A percentile compares a stretch with the other conserved stretches of the same genome.
phyloP scores from a whole-genome alignment of 371 early-diverging fungal species.

The Massospora cicadina region DNA sequence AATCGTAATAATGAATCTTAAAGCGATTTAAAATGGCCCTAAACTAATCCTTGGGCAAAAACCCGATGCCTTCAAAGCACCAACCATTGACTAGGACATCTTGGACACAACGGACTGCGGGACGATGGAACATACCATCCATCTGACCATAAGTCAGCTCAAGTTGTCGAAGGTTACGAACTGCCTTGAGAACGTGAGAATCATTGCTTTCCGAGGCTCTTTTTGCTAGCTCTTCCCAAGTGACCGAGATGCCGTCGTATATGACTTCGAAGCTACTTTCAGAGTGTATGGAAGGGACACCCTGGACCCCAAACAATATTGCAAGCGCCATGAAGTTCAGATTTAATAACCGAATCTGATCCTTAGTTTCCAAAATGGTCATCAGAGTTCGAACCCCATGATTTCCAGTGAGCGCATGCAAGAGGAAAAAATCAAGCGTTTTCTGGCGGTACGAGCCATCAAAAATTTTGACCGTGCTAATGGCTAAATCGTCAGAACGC shows the following conservation, averaged over 20 bases:
- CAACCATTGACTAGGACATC: not conserved
- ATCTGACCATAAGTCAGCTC: not conserved
- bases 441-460: not conserved
- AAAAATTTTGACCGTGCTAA: not conserved
- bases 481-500: not conserved
- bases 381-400: slow-evolving; percentile 4
- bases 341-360: slow-evolving; percentile 3
- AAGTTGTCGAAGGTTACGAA: slow-evolving; percentile 2
- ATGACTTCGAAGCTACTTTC: not conserved
- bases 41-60: not conserved
- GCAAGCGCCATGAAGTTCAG: slow-evolving; percentile 1
- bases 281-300: not conserved
- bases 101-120: not conserved
- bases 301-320: not conserved
- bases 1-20: no score
- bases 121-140: not conserved
- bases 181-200: slow-evolving; percentile 1
- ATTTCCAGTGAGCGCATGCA: slow-evolving; percentile 9
- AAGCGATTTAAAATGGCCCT: no score
- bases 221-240: not conserved
- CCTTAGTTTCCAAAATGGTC: not conserved
- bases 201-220: not conserved
- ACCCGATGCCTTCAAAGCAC: slow-evolving; percentile 5
- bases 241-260: not conserved
- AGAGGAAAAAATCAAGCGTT: slow-evolving; percentile 8